phyloP scores from a whole-genome alignment of 2,329 filamentous ascomycete genomes.

The Colletotrichum scovillei region DNA sequence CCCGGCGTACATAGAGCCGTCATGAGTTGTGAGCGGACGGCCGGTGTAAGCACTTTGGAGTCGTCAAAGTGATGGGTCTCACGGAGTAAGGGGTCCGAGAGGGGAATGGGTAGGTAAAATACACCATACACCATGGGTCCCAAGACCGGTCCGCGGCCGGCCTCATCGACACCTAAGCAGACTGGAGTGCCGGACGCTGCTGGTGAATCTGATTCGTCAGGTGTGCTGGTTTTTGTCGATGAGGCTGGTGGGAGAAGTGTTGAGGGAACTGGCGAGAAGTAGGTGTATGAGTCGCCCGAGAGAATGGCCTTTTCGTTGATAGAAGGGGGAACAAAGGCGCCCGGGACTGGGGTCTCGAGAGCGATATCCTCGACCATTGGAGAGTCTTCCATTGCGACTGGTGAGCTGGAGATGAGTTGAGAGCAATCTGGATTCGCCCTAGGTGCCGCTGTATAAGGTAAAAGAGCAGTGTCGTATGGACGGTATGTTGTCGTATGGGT shows the following conservation, averaged over 20 bases:
- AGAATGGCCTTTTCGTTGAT: constrained; percentile 68
- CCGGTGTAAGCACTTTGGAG: constrained; percentile 88
- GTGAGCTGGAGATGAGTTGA: background rate
- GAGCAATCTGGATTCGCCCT: background rate
- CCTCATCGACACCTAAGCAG: constrained; percentile 93
- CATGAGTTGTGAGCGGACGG: constrained; percentile 80
- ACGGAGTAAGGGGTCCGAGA: constrained; percentile 80
- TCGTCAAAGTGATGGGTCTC: constrained; percentile 90
- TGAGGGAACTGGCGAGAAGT: constrained; percentile 77
- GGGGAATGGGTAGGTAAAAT: constrained; percentile 79
- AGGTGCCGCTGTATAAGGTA: background rate
- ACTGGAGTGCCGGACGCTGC: constrained; percentile 49
- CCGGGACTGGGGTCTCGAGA: constrained; percentile 47
- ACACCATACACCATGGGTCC: constrained; percentile 81
- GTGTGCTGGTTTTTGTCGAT: constrained; percentile 26
- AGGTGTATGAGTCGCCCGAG: constrained; percentile 74
- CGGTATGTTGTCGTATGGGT: background rate
- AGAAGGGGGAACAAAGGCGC: constrained; percentile 75
- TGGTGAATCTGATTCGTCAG: constrained; percentile 40
- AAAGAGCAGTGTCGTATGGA: background rate
- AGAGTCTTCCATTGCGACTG: constrained; percentile 52
- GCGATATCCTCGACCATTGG: constrained; percentile 48
- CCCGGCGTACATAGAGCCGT: constrained; percentile 74
- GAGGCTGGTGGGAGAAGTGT: constrained; percentile 61
- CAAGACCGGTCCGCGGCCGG: constrained; percentile 92